These are phyloP conservation scores for Psilocybe azurescens DNA, from an alignment of 768 basidiomycete species.

Conservation along the genomic window DNA sequence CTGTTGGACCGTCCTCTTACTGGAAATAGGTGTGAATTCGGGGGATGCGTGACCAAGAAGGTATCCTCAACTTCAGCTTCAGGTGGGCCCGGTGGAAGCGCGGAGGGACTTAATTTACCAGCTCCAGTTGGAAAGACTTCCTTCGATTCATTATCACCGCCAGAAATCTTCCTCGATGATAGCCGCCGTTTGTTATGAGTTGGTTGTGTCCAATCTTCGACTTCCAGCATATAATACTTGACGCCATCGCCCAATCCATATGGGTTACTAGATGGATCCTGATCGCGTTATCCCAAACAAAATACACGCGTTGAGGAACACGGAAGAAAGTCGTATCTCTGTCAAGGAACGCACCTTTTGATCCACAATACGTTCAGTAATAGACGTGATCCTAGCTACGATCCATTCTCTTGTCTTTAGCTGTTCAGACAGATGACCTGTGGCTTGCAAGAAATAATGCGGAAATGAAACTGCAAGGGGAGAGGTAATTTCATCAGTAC, in stretches of 20 bases:
- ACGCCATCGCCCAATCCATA: constrained; percentile 87
- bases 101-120: constrained; percentile 35
- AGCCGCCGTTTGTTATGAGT: constrained; percentile 65
- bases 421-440: constrained; percentile 85
- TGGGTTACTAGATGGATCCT: constrained; percentile 89
- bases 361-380: constrained; percentile 85
- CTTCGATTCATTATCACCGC: constrained; percentile 48
- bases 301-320: constrained; percentile 9
- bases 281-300: constrained; percentile 34
- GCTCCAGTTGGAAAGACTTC: constrained; percentile 31
- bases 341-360: constrained; percentile 58
- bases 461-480: constrained; percentile 82
- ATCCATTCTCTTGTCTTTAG: constrained; percentile 94
- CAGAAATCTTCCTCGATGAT: constrained; percentile 54
- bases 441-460: constrained; percentile 94
- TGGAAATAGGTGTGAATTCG: constrained; percentile 73
- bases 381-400: constrained; percentile 89
- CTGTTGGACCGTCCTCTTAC: constrained; percentile 67
- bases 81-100: constrained; percentile 64
- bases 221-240: constrained; percentile 93
- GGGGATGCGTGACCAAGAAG: constrained; percentile 65
- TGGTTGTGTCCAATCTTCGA: constrained; percentile 91
- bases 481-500: constrained; percentile 17
- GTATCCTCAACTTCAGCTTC: constrained; percentile 77
- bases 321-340: constrained; percentile 19